These are phyloP conservation scores for Picochlorum costavermella DNA, from an alignment of 139 green algal species.

Conservation along the genomic window DNA sequence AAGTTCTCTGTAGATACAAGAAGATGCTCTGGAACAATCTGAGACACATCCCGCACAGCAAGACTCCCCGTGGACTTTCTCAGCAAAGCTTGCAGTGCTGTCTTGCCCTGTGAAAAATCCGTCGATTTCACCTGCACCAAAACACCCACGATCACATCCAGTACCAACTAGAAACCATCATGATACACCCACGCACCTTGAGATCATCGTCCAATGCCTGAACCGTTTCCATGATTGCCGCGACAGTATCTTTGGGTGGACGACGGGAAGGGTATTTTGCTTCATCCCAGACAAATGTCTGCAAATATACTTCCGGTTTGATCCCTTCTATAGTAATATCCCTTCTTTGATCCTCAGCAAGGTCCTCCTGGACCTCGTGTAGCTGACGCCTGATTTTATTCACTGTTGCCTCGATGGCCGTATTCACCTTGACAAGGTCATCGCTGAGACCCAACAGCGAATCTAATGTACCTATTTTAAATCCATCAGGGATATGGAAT, in stretches of 20 bases:
- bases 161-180: background rate
- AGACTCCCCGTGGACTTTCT: constrained; percentile 82
- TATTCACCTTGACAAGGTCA: constrained; percentile 80
- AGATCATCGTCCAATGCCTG: constrained; percentile 91
- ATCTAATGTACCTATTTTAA: constrained; percentile 90
- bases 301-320: constrained; percentile 61
- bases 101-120: constrained; percentile 81
- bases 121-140: constrained; percentile 32
- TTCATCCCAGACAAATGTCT: constrained; percentile 90
- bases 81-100: constrained; percentile 49
- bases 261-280: constrained; percentile 86
- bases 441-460: constrained; percentile 85
- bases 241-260: constrained; percentile 82
- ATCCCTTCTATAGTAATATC: constrained; percentile 61
- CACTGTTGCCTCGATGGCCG: constrained; percentile 68
- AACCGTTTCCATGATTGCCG: constrained; percentile 78
- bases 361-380: constrained; percentile 34
- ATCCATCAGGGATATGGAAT: constrained; percentile 73
- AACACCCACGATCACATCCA: background rate
- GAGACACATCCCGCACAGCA: constrained; percentile 71
- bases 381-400: constrained; percentile 77
- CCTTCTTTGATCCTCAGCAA: constrained; percentile 23
- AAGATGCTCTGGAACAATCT: constrained; percentile 44
- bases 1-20: constrained; percentile 89
- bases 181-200: constrained; percentile 52